Percentiles rank a stretch among this genome's conserved stretches.
Conservation (phyloP, 169 alveolate genomes). For the Plasmodium malariae region DNA sequence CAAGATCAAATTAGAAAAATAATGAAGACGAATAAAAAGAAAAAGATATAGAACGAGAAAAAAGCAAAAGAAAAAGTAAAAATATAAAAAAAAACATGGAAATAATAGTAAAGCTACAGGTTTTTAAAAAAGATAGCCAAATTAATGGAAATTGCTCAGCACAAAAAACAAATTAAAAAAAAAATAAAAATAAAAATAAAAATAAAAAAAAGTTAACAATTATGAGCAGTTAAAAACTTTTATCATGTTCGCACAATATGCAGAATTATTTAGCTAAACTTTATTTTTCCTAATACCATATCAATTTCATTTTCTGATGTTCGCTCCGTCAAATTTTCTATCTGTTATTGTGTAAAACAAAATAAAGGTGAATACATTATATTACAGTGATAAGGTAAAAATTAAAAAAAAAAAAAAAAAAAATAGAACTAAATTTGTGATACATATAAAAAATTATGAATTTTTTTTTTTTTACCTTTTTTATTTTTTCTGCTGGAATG, state of each 20-base stretch:
- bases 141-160: not conserved
- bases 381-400: not conserved
- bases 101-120: not conserved
- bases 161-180: constrained; percentile 18
- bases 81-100: not conserved
- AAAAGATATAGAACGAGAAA: not conserved
- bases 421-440: not conserved
- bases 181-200: constrained; percentile 14
- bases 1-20: too few relatives aligned
- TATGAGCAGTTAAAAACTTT: not conserved
- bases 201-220: not conserved
- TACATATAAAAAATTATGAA: not conserved
- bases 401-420: not conserved
- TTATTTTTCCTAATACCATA: constrained; percentile 66
- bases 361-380: not conserved
- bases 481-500: constrained; percentile 37
- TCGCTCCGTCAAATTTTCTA: constrained; percentile 35
- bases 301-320: constrained; percentile 75
- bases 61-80: not conserved
- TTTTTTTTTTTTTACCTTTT: constrained; percentile 8
- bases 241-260: not conserved
- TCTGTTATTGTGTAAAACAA: constrained; percentile 21
- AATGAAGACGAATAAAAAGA: too few relatives aligned
- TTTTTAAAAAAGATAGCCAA: constrained; percentile 21
- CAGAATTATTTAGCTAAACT: constrained; percentile 31